phyloP scores from a whole-genome alignment of 1,284 basidiomycete species.

The Melampsora americana region DNA sequence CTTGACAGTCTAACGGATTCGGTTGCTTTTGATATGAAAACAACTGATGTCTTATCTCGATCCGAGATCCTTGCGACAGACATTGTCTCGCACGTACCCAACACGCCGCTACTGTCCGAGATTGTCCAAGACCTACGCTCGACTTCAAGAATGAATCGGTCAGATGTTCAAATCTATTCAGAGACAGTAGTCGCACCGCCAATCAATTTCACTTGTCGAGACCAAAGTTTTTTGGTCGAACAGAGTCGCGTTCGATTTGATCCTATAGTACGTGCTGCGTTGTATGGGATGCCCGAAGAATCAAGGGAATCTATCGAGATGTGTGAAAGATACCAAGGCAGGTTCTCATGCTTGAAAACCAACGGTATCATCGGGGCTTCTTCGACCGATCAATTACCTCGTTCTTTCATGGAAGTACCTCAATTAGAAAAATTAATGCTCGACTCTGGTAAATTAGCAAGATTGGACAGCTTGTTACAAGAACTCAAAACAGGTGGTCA shows the following conservation, averaged over 20 bases:
- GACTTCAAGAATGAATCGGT: constrained; percentile 73
- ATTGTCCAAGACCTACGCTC: constrained; percentile 68
- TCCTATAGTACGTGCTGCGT: constrained; percentile 66
- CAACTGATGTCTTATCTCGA: constrained; percentile 23
- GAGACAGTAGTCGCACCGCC: constrained; percentile 80
- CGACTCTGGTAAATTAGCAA: constrained; percentile 93
- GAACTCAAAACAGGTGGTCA: constrained; percentile 92
- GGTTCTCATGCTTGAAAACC: constrained; percentile 65
- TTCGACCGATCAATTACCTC: constrained; percentile 71
- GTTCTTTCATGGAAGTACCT: constrained; percentile 84
- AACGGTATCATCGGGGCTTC: constrained; percentile 70
- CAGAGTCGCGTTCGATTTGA: constrained; percentile 61
- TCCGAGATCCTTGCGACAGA: constrained; percentile 50
- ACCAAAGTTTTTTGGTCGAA: constrained; percentile 74
- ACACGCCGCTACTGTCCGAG: constrained; percentile 62
- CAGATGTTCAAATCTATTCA: constrained; percentile 73
- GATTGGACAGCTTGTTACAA: constrained; percentile 80
- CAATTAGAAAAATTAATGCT: constrained; percentile 93
- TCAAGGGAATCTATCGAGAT: constrained; percentile 65
- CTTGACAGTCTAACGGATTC: constrained; percentile 29
- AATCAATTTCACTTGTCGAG: constrained; percentile 69
- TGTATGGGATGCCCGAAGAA: constrained; percentile 79
- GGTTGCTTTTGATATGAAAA: constrained; percentile 22
- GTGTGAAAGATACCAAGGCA: constrained; percentile 59
- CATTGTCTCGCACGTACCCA: constrained; percentile 50